Conservation (phyloP, 441 rosid species). For the Populus hybrid region DNA sequence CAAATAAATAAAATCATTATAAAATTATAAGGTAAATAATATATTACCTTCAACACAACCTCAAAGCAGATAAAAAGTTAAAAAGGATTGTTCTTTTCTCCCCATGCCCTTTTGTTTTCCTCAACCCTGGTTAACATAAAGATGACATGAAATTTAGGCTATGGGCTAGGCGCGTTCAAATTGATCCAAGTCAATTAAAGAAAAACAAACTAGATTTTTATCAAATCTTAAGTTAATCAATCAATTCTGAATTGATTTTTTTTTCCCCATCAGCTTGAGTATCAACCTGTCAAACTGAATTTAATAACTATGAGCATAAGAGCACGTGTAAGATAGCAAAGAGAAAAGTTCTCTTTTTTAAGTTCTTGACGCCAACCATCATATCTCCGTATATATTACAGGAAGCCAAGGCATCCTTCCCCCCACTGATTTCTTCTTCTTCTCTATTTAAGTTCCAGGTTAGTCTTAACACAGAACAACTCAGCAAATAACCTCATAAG, state of each 20-base stretch:
- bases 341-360: neutral
- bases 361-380: neutral
- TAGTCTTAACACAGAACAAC: neutral
- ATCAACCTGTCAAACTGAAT: no score
- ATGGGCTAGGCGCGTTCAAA: neutral
- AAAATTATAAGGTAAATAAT: no score
- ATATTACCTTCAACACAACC: neutral
- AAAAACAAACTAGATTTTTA: neutral
- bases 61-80: neutral
- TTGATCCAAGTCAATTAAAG: neutral
- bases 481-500: no score
- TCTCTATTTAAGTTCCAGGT: neutral
- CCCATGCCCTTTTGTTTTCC: neutral
- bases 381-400: neutral
- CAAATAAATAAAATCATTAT: no score
- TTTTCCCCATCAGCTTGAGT: no score
- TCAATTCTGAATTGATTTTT: no score
- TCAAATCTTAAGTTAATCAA: no score
- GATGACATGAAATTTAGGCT: no score
- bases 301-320: no score
- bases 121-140: neutral
- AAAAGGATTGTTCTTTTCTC: neutral
- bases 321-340: neutral
- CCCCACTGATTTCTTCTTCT: neutral
- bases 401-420: neutral